Base-by-base conservation (phyloP, 495 filamentous ascomycete genomes). In the Talaromyces stipitatus region DNA sequence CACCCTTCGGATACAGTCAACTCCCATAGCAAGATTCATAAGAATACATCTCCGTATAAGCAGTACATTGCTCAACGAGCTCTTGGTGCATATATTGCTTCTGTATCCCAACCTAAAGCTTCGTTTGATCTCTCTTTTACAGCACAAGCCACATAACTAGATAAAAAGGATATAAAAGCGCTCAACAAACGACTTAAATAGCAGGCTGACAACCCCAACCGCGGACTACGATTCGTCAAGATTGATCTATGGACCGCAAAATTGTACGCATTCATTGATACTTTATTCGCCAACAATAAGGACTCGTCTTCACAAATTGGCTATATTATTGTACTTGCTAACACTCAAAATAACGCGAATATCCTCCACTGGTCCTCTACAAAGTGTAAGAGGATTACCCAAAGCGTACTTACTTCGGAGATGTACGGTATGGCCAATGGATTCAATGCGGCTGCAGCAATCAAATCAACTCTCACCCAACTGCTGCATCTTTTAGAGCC, bases 351-450 rank as follows among this genome's bases (percentile, higher is more conserved):
- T 9, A 26, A 55, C 20, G 8, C 24, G 41, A 62, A 64, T 57
- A 57, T 62, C 3, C 3, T 62, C 2, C 46, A 62, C 26, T 65
- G 30, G 8, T 50, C 16, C 1, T 60, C 45, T 11, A 61, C 33
- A 23, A 65, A 65, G 36, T 58, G 24, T 46, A 62, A 65, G 26
- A 46, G 55, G 43, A 54, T 62, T 30, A 65, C 26, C 23, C 8
- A 54, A 32, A 62, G 38, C 26, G 30, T 62, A 23, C n/a, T 54
- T 33, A 28, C 12, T 20, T 54, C 20, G 3, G 18, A 54, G 11
- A 24, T 54, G 22, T 54, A 54, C 4, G 24, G 1, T 33, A 38
- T 54, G 12, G 29, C 18, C 16, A 8, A 54, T 60, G 33, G 36
- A 33, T 22, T 64, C 29, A 24, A 45, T 56, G 26, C 20, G 1